Percentiles rank a stretch among this genome's conserved stretches.
These are phyloP conservation scores for Paraleonurus japonicus DNA, from an alignment of 257 asterid genomes.

Conservation along the genomic window DNA sequence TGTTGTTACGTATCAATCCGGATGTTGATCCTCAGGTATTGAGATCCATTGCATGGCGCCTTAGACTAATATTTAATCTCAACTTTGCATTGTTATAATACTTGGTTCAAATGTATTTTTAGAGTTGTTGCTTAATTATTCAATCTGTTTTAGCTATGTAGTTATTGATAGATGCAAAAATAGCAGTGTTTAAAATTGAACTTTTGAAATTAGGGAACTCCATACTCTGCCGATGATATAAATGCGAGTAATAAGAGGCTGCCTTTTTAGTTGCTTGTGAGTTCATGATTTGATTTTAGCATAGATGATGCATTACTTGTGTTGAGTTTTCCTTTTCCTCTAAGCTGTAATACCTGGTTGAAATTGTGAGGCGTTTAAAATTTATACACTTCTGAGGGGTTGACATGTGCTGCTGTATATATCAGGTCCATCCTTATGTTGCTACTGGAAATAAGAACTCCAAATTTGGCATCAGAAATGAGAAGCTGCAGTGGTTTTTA, in stretches of 20 bases:
- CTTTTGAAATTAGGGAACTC: no score
- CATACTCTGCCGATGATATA: no score
- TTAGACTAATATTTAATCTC: not conserved
- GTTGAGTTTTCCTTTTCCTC: not conserved
- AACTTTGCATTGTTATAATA: not conserved
- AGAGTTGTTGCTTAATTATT: not conserved
- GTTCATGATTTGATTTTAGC: no score
- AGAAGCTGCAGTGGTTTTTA: conserved; percentile 92
- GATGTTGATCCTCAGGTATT: conserved; percentile 98
- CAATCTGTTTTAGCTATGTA: not conserved
- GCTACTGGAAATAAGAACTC: conserved; percentile 97
- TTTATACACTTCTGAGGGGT: not conserved
- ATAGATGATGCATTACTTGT: not conserved
- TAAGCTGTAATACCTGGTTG: not conserved
- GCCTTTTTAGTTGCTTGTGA: no score
- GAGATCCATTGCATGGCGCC: not conserved
- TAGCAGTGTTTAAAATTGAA: not conserved
- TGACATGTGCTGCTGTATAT: conserved; percentile 12
- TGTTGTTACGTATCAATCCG: conserved; percentile 86
- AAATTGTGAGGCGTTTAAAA: not conserved
- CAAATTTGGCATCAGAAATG: conserved; percentile 93
- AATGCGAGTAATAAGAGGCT: no score
- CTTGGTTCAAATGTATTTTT: not conserved
- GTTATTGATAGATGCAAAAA: not conserved
- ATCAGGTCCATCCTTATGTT: conserved; percentile 95